Evolutionary conservation across 345 rosid genomes (phyloP), one percentile per base, ranked within the genome.

Genomic region (Toxicodendron radicans): DNA sequence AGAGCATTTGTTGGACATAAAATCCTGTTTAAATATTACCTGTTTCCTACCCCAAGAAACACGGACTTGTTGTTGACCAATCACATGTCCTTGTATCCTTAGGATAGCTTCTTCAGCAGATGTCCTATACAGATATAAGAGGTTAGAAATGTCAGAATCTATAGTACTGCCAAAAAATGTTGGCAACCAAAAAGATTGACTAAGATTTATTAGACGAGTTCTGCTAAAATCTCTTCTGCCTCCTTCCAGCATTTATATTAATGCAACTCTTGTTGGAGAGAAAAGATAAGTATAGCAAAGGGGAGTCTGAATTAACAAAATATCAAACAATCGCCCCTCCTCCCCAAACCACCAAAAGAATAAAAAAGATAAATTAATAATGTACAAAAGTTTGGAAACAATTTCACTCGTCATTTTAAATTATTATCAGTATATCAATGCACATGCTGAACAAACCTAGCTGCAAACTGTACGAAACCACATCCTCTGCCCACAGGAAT

Each of bases 91-190:
- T 76, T 95, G 97, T 98, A 91, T 89, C 80, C 91, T 89, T 73
- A 84, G 89, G 52, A 91, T 82, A 78, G 97, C 97, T 75, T 95
- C 98, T 79, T 93, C 99, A 38, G 97, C 97, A 74, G 99, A 93
- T 70, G 85, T 62, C 83, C 99, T 95, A 20, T 58, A n/a, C 23
- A 57, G 58, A 56, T 16, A 64, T 30, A 30, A 65, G 23, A 62
- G 43, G 52, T 51, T 24, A 74, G 51, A 70, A 13, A 60, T 6
- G 49, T 72, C 51, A 76, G 59, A 64, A 56, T 3, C 6, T 67
- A 58, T 52, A 35, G 46, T 16, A 72, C 38, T 49, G 64, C 30
- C 69, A 32, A 21, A 66, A 63, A 54, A 71, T 51, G 43, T 54
- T 33, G 11, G 13, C 13, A 32, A 64, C 48, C 63, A 71, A 80